A percentile compares a stretch with the other conserved stretches of the same genome.
These are phyloP conservation scores for Gonapodya prolifera DNA, from an alignment of 192 early-diverging fungal genomes.

Conservation along the genomic window DNA sequence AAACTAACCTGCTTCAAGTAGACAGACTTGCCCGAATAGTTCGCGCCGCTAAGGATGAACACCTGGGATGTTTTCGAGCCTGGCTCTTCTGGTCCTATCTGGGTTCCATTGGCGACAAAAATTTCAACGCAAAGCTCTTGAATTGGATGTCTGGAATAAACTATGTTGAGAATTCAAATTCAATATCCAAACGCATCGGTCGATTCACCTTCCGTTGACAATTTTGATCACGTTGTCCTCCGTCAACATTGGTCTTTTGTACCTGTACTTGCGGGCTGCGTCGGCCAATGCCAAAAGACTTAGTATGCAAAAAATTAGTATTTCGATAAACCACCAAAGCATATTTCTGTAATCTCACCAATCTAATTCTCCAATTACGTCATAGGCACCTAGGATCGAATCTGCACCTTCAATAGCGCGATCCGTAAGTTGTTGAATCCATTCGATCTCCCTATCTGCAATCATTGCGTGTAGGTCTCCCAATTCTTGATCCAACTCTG, in stretches of 20 bases:
- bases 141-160: slow-evolving; percentile 44
- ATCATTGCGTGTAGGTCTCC: slow-evolving; percentile 80
- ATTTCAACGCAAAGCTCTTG: slow-evolving; percentile 37
- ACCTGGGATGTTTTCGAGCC: slow-evolving; percentile 17
- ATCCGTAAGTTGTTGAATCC: slow-evolving; percentile 58
- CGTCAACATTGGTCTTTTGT: slow-evolving; percentile 40
- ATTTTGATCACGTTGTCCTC: slow-evolving; percentile 42
- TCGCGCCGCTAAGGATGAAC: slow-evolving; percentile 67
- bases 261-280: slow-evolving; percentile 38
- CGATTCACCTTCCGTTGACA: slow-evolving; percentile 47
- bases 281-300: slow-evolving; percentile 53
- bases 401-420: slow-evolving; percentile 26
- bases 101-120: slow-evolving; percentile 54
- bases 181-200: slow-evolving; percentile 21
- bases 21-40: slow-evolving; percentile 59
- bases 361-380: slow-evolving; percentile 51
- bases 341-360: slow-evolving; percentile 31
- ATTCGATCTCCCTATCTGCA: slow-evolving; percentile 76
- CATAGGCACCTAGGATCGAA: slow-evolving; percentile 21
- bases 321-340: background rate
- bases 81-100: background rate
- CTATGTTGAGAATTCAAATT: slow-evolving; percentile 8
- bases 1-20: slow-evolving; percentile 23
- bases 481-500: slow-evolving; percentile 62
- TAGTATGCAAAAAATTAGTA: background rate